Evolutionary conservation across 192 early-diverging fungal species (phyloP).

Genomic region (Dissophora ornata): DNA sequence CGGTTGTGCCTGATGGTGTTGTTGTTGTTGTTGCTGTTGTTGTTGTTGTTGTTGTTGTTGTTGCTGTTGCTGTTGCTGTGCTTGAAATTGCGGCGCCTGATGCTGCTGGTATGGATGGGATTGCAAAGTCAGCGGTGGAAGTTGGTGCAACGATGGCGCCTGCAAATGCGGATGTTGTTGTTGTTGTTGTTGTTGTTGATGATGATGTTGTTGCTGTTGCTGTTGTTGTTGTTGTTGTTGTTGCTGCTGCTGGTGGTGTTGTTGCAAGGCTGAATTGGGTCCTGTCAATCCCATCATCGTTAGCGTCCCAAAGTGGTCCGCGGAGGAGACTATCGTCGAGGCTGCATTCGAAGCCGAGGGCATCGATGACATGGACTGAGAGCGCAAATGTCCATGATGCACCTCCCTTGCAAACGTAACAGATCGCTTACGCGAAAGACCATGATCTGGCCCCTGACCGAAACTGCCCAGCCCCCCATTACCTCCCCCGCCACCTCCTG

Average conservation of each 20-base stretch:
- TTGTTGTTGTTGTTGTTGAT: conserved; percentile 16
- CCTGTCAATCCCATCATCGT: conserved; percentile 28
- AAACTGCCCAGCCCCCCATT: conserved; percentile 7
- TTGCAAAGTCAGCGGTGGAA: conserved; percentile 1
- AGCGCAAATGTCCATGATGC: conserved; percentile 41
- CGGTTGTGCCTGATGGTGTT: conserved; percentile 11
- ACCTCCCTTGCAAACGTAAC: conserved; percentile 50
- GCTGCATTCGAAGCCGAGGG: conserved; percentile 10
- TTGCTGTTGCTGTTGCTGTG: background rate
- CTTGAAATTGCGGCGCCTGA: conserved; percentile 13
- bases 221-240: conserved; percentile 10
- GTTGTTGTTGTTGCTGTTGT: background rate
- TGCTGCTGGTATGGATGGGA: conserved; percentile 17
- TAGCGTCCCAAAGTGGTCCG: conserved; percentile 13
- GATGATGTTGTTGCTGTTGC: conserved; percentile 24
- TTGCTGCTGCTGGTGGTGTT: conserved; percentile 4
- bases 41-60: conserved; percentile 9
- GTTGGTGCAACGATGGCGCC: background rate
- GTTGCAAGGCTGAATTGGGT: conserved; percentile 10
- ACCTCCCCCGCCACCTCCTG: conserved; percentile 1
- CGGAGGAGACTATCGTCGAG: conserved; percentile 1
- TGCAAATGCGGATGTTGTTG: conserved; percentile 2
- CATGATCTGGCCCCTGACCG: conserved; percentile 29
- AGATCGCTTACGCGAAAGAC: conserved; percentile 38
- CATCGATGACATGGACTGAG: conserved; percentile 51